Evolutionary conservation across 192 early-diverging fungal genomes (phyloP).

Genomic region (Neocallimastix lanati): DNA sequence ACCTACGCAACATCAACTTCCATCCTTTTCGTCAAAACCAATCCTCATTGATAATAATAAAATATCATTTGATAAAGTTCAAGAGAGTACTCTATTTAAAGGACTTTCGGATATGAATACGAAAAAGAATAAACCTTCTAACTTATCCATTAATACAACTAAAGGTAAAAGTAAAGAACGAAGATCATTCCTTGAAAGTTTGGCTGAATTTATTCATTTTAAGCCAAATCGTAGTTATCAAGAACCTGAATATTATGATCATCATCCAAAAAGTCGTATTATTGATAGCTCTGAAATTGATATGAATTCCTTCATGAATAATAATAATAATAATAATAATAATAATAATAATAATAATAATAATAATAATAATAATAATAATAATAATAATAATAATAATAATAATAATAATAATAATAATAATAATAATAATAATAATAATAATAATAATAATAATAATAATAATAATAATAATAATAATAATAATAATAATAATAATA

Average conservation of each 20-base stretch:
- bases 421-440: not conserved
- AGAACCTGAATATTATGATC: too few species aligned
- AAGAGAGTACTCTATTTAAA: not conserved
- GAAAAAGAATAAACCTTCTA: not conserved
- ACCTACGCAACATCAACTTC: conserved; percentile 9
- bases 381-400: not conserved
- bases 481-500: not conserved
- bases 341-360: not conserved
- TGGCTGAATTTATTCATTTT: not conserved
- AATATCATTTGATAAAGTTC: not conserved
- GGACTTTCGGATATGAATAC: too few species aligned
- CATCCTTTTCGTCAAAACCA: conserved; percentile 3
- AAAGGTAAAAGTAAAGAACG: not conserved
- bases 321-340: too few species aligned
- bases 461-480: not conserved
- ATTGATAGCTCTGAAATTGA: not conserved
- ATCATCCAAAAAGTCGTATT: not conserved
- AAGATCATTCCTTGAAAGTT: not conserved
- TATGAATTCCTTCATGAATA: not conserved
- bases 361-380: not conserved
- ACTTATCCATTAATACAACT: not conserved
- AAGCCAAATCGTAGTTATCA: not conserved
- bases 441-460: not conserved
- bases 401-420: not conserved
- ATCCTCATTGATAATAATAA: not conserved